These are phyloP conservation scores for Saccharomycopsis malanga DNA, from an alignment of 805 yeast species.

Conservation along the genomic window DNA sequence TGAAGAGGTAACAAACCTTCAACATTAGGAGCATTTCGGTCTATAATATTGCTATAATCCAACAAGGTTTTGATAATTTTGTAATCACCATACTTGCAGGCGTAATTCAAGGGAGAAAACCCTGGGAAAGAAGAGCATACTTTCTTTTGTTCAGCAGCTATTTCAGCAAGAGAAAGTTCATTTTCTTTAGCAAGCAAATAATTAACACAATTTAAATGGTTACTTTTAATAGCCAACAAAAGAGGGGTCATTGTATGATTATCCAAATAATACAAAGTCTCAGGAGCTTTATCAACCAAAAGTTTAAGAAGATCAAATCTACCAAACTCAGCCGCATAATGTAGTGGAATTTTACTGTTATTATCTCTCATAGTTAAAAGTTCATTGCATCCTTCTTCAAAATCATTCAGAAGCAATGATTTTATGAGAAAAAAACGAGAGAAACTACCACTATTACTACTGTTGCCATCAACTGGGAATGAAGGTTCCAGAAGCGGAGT, in stretches of 20 bases:
- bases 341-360: slow-evolving; percentile 76
- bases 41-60: slow-evolving; percentile 30
- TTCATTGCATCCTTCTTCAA: slow-evolving; percentile 22
- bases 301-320: slow-evolving; percentile 36
- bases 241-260: slow-evolving; percentile 79
- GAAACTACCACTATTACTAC: neutral
- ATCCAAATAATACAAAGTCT: slow-evolving; percentile 40
- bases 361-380: slow-evolving; percentile 45
- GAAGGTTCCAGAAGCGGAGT: neutral
- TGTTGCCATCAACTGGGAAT: neutral
- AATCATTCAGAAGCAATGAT: slow-evolving; percentile 12
- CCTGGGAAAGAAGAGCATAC: slow-evolving; percentile 45
- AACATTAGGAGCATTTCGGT: slow-evolving; percentile 47
- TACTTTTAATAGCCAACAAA: slow-evolving; percentile 65
- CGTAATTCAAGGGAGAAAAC: slow-evolving; percentile 74
- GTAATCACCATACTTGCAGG: slow-evolving; percentile 78
- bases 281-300: slow-evolving; percentile 30
- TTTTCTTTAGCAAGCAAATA: slow-evolving; percentile 36
- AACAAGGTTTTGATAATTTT: slow-evolving; percentile 61
- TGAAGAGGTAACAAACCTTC: slow-evolving; percentile 88
- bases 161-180: neutral
- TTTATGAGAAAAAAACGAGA: slow-evolving; percentile 15
- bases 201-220: slow-evolving; percentile 49
- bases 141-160: neutral
- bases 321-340: slow-evolving; percentile 69